phyloP scores from a whole-genome alignment of 352 stramenopile genomes.

The Globisporangium polare region DNA sequence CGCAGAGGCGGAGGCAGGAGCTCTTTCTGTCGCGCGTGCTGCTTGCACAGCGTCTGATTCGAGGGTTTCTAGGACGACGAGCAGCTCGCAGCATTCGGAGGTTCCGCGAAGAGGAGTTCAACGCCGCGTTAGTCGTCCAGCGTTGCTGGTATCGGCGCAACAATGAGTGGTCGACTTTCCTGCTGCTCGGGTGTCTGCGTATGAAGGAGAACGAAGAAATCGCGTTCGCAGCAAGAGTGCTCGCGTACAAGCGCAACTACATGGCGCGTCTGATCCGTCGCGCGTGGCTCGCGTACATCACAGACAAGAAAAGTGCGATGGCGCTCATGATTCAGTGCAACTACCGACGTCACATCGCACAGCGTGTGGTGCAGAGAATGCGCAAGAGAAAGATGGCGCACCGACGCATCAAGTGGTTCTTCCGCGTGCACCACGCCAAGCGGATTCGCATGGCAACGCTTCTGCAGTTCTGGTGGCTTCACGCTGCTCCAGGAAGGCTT shows the following conservation, averaged over 20 bases:
- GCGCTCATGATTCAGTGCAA: conserved; percentile 46
- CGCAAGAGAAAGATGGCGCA: conserved; percentile 43
- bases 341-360: conserved; percentile 30
- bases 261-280: conserved; percentile 43
- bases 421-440: conserved; percentile 46
- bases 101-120: conserved; percentile 39
- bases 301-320: conserved; percentile 21
- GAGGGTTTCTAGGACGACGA: conserved; percentile 50
- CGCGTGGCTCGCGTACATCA: conserved; percentile 30
- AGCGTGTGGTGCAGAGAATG: conserved; percentile 22
- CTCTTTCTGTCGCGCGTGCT: conserved; percentile 32
- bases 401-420: conserved; percentile 80
- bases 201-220: conserved; percentile 64
- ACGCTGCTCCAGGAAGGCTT: conserved; percentile 42
- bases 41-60: conserved; percentile 47
- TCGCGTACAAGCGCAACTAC: conserved; percentile 36
- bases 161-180: conserved; percentile 82
- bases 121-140: conserved; percentile 65
- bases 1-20: conserved; percentile 47
- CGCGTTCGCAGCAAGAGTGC: conserved; percentile 36
- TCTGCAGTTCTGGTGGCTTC: conserved; percentile 78
- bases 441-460: conserved; percentile 30
- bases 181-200: conserved; percentile 73
- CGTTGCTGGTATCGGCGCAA: conserved; percentile 78
- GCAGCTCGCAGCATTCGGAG: conserved; percentile 22